These are phyloP conservation scores for Suillus subalutaceus DNA, from an alignment of 768 basidiomycete genomes.

Conservation along the genomic window DNA sequence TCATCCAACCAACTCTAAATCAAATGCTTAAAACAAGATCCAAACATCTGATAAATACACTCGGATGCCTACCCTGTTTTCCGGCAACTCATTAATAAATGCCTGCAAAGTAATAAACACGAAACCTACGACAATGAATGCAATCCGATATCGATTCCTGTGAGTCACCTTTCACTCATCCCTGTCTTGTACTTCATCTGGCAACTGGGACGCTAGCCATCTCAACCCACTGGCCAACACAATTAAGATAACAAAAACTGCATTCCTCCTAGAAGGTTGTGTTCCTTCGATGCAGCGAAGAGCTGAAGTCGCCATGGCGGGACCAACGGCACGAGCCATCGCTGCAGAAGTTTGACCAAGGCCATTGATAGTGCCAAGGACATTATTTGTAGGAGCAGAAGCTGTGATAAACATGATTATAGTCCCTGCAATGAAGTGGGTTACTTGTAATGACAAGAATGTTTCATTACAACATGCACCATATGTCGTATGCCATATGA, in stretches of 20 bases:
- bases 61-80: background rate
- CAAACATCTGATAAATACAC: background rate
- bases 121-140: background rate
- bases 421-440: constrained; percentile 39
- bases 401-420: constrained; percentile 56
- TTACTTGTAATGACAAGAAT: background rate
- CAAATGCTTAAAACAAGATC: background rate
- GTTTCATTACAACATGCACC: constrained; percentile 31
- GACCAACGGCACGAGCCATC: constrained; percentile 51
- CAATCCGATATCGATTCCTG: background rate
- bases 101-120: background rate
- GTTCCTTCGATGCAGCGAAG: constrained; percentile 55
- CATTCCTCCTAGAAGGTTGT: constrained; percentile 51
- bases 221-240: constrained; percentile 28
- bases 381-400: constrained; percentile 54
- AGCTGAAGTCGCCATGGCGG: constrained; percentile 55
- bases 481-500: constrained; percentile 45
- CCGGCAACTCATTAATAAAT: background rate
- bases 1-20: background rate
- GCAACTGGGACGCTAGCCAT: constrained; percentile 28
- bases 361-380: constrained; percentile 62
- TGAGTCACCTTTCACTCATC: constrained; percentile 16
- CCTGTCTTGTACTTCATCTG: constrained; percentile 38
- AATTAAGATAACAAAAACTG: constrained; percentile 48
- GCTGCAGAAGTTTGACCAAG: constrained; percentile 52